Evolutionary conservation across 148 eudicot genomes (phyloP).

Genomic region (Fallopia convolvulus): DNA sequence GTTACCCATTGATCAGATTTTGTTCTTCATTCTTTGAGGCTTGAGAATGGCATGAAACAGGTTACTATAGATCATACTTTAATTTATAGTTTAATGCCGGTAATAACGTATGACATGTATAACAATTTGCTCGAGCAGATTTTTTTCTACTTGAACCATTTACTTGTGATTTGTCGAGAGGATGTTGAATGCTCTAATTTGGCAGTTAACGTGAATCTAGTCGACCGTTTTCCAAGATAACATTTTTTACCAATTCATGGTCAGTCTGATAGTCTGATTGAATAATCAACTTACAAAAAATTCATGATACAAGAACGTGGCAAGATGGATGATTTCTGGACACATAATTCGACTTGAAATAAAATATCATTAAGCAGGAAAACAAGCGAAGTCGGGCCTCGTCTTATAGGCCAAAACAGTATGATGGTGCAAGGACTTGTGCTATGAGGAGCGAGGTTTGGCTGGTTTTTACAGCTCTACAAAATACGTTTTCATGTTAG

Average conservation of each 20-base stretch:
- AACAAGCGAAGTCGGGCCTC: no score
- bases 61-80: background rate
- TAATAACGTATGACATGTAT: background rate
- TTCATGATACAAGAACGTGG: background rate
- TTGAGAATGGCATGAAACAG: background rate
- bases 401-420: no score
- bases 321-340: background rate
- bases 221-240: background rate
- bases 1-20: background rate
- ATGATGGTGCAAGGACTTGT: no score
- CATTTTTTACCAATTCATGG: background rate
- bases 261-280: background rate
- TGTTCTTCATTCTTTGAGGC: slow-evolving; percentile 3
- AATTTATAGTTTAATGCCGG: background rate
- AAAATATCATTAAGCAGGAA: no score
- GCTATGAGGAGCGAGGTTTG: no score
- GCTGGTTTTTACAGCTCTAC: no score
- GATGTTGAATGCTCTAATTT: background rate
- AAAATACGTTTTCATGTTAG: no score
- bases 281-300: background rate
- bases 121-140: background rate
- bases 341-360: no score
- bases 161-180: background rate
- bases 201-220: background rate
- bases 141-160: background rate